Evolutionary conservation across 192 early-diverging fungal species (phyloP), one percentile per base, ranked within the genome.

Genomic region (Chytriomyces sp.): DNA sequence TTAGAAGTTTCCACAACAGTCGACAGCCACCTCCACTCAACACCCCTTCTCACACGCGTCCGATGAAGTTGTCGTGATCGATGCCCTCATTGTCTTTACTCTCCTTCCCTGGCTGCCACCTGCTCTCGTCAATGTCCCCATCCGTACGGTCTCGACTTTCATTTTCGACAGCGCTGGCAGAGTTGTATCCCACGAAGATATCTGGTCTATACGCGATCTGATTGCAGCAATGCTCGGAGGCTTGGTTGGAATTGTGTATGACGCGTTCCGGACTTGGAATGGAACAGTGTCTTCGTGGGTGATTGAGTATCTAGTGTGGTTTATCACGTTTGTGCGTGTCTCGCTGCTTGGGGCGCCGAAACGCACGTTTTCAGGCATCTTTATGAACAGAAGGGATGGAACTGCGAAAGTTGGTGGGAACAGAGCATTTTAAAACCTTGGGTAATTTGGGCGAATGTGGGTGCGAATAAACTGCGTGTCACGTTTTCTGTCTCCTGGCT

Each of bases 41-140:
- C 24, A 35, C 72, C 6, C 18, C 28, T 35, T 35, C 28, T 35
- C 28, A 35, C 28, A 35, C 10, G 16, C 45, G 8, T 24, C 60
- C 11, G 23, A 7, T n/a, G 72, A 73, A 48, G 7, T 63, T 63
- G 72, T 73, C 61, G 72, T 73, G 8, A 62, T 73, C 45, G 72
- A 73, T 47, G 57, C 72, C 2, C 16, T 45, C 13, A 61, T 73
- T 47, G n/a, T 45, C 10, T 73, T 73, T 45, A 73, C 72, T 10
- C 57, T 73, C 35, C 24, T 73, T 35, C 72, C 72, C 16, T 59
- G 61, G 16, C 45, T 73, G 18, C 72, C 72, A 45, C 16, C 72
- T 11, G 11, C 9, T n/a, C 72, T 62, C 50, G 59, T 9, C 9
- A 16, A 26, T 20, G 24, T 62, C 63, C 53, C 11, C 44, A 61